These are phyloP conservation scores for Vitis labrusca DNA, from an alignment of 164 flowering plant genomes.

Conservation along the genomic window DNA sequence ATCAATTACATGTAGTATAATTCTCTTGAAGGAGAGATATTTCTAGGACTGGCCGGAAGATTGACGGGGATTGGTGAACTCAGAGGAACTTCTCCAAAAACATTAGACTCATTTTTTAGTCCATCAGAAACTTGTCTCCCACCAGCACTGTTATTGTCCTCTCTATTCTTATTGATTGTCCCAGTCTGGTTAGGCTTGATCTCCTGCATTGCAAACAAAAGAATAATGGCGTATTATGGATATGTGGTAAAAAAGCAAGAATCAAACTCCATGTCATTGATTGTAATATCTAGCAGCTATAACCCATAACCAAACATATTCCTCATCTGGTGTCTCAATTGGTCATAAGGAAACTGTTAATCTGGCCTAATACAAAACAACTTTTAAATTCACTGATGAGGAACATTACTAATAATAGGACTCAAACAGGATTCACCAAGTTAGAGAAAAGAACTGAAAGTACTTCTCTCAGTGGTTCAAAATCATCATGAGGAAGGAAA, in stretches of 20 bases:
- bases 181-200: conserved; percentile 11
- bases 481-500: too few species aligned
- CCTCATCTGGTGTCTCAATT: too few species aligned
- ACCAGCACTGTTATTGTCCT: conserved; percentile 5
- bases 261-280: not conserved
- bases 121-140: conserved; percentile 13
- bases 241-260: too few species aligned
- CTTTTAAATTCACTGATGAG: too few species aligned
- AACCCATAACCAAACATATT: too few species aligned
- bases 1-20: conserved; percentile 46
- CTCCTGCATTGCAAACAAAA: conserved; percentile 12
- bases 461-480: too few species aligned
- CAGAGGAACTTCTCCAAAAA: not conserved
- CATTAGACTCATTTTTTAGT: conserved; percentile 8
- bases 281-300: not conserved
- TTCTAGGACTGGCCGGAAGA: conserved; percentile 27
- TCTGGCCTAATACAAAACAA: too few species aligned
- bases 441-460: too few species aligned
- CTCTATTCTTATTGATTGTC: conserved; percentile 6
- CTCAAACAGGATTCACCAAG: too few species aligned
- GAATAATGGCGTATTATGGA: too few species aligned
- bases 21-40: conserved; percentile 34
- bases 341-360: too few species aligned
- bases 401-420: too few species aligned
- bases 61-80: conserved; percentile 48